phyloP scores from a whole-genome alignment of 176 grass and related monocot genomes.

The Eragrostis nindensis region DNA sequence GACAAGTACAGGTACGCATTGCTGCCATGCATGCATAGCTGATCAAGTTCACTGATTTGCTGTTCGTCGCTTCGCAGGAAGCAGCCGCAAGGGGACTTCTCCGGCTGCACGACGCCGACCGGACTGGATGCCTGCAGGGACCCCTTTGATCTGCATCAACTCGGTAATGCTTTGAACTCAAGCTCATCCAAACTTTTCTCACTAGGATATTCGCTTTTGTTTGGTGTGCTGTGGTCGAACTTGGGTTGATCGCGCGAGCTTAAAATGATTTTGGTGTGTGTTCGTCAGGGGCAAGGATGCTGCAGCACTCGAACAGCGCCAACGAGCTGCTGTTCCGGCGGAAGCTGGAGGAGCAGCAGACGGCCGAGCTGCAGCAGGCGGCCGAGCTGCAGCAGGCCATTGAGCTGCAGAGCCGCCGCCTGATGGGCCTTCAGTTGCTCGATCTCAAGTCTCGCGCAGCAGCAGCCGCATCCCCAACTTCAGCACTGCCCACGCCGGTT shows the following conservation, averaged over 20 bases:
- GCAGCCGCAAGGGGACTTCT: slow-evolving; percentile 72
- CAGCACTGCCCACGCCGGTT: background rate
- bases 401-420: slow-evolving; percentile 71
- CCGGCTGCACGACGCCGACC: slow-evolving; percentile 62
- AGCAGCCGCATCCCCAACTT: background rate
- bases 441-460: slow-evolving; percentile 61
- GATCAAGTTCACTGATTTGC: background rate
- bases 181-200: background rate
- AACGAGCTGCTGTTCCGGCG: slow-evolving; percentile 68
- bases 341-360: slow-evolving; percentile 87
- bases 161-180: slow-evolving; percentile 45
- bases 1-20: slow-evolving; percentile 80
- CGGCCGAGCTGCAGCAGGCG: slow-evolving; percentile 68
- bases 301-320: slow-evolving; percentile 64
- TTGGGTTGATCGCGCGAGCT: background rate
- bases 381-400: slow-evolving; percentile 79
- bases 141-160: slow-evolving; percentile 80
- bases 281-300: slow-evolving; percentile 71
- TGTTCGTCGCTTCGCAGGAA: slow-evolving; percentile 51
- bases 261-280: background rate
- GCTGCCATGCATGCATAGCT: slow-evolving; percentile 11
- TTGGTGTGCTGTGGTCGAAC: background rate
- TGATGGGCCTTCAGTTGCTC: slow-evolving; percentile 68
- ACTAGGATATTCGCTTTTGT: background rate
- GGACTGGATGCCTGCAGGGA: slow-evolving; percentile 59